Percentiles rank a stretch among this genome's conserved stretches.
Evolutionary conservation across 768 basidiomycete genomes (phyloP).

Genomic region (Panellus pusillus): DNA sequence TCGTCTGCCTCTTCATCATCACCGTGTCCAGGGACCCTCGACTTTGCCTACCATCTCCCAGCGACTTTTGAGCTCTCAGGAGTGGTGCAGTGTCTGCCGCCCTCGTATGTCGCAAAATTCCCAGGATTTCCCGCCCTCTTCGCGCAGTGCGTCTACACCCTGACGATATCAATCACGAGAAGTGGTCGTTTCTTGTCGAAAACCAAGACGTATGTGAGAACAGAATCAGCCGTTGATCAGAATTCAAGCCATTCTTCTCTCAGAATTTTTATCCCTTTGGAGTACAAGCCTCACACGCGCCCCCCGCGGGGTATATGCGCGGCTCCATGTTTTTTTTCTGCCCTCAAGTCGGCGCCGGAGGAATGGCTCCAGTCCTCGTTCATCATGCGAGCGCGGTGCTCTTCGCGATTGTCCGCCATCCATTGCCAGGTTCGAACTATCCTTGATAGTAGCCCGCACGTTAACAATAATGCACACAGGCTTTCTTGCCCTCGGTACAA

Average conservation of each 20-base stretch:
- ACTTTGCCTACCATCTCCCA: slow-evolving; percentile 10
- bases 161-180: slow-evolving; percentile 13
- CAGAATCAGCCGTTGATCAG: background rate
- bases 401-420: background rate
- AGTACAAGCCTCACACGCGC: slow-evolving; percentile 8
- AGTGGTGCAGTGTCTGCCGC: slow-evolving; percentile 11
- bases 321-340: background rate
- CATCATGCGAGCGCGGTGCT: background rate
- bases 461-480: background rate
- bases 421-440: background rate
- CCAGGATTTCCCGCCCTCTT: slow-evolving; percentile 13
- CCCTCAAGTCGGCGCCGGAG: slow-evolving; percentile 1
- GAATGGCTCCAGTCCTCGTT: slow-evolving; percentile 10
- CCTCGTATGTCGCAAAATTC: slow-evolving; percentile 13
- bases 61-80: slow-evolving; percentile 4
- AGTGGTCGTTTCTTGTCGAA: slow-evolving; percentile 10
- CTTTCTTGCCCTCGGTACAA: slow-evolving; percentile 15
- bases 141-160: slow-evolving; percentile 10
- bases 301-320: slow-evolving; percentile 1
- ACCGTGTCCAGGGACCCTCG: slow-evolving; percentile 8
- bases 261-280: background rate
- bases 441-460: background rate
- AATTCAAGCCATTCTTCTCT: background rate
- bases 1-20: slow-evolving; percentile 1
- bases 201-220: slow-evolving; percentile 9